Conservation (phyloP, 805 yeast genomes). For the Cyberlindnera euphorbiiphila region DNA sequence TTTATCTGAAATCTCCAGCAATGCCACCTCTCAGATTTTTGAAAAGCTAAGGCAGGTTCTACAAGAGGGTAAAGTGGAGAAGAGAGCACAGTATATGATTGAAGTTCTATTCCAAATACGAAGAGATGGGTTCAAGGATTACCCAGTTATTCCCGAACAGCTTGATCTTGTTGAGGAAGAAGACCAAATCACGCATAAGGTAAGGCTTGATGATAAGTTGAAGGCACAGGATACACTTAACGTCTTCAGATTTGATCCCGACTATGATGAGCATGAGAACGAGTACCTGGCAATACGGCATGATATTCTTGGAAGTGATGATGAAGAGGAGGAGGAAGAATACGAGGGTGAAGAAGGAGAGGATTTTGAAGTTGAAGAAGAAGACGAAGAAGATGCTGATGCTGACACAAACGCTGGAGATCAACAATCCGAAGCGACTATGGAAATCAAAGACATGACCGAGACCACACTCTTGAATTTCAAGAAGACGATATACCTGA, state of each 20-base stretch:
- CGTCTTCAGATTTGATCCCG: slow-evolving; percentile 46
- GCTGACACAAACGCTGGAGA: slow-evolving; percentile 30
- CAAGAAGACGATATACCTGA: slow-evolving; percentile 74
- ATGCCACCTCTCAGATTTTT: slow-evolving; percentile 47
- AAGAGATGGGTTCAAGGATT: slow-evolving; percentile 38
- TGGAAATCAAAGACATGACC: slow-evolving; percentile 58
- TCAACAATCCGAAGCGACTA: slow-evolving; percentile 33
- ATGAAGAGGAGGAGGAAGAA: slow-evolving; percentile 43
- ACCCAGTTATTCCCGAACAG: slow-evolving; percentile 38
- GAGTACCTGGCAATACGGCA: slow-evolving; percentile 38
- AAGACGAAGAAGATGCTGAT: neutral
- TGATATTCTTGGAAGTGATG: slow-evolving; percentile 29
- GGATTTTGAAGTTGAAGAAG: slow-evolving; percentile 30
- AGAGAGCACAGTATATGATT: slow-evolving; percentile 42
- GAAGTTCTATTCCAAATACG: slow-evolving; percentile 51
- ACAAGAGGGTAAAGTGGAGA: slow-evolving; percentile 47
- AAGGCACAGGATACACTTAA: slow-evolving; percentile 45
- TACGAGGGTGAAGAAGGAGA: slow-evolving; percentile 21
- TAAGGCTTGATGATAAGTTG: slow-evolving; percentile 50
- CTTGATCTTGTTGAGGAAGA: slow-evolving; percentile 64
- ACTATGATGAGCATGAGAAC: slow-evolving; percentile 47
- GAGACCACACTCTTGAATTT: slow-evolving; percentile 57
- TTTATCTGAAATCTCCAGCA: slow-evolving; percentile 39
- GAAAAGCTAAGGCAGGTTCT: slow-evolving; percentile 59
- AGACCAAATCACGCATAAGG: slow-evolving; percentile 52